Evolutionary conservation across 495 filamentous ascomycete genomes (phyloP).

Genomic region (Achaetomiella virescens): DNA sequence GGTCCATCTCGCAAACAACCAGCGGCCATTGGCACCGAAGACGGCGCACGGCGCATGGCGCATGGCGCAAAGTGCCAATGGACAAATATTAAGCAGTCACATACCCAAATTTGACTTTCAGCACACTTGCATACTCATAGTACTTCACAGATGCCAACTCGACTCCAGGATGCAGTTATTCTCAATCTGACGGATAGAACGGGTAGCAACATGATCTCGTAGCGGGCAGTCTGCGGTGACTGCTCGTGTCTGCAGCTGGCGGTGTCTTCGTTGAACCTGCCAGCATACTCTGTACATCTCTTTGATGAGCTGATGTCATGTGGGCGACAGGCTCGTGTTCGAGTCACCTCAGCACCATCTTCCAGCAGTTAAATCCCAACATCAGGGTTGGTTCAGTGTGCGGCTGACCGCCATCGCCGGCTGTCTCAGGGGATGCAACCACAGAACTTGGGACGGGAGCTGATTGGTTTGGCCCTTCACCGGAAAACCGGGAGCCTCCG

Average conservation of each 20-base stretch:
- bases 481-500: background rate
- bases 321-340: no score
- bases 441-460: background rate
- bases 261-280: background rate
- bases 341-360: background rate
- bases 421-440: conserved; percentile 21
- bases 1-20: conserved; percentile 1
- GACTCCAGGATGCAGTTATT: no score
- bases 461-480: conserved; percentile 13
- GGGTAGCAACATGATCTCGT: conserved; percentile 13
- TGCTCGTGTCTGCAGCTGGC: conserved; percentile 10
- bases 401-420: conserved; percentile 7
- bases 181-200: no score
- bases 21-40: background rate
- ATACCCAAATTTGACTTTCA: background rate
- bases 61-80: conserved; percentile 1
- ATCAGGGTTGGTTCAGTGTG: background rate
- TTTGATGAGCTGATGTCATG: no score
- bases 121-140: no score
- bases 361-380: background rate
- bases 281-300: no score
- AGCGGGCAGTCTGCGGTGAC: conserved; percentile 6
- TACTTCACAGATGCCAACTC: no score
- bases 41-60: background rate
- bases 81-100: background rate